A percentile compares a stretch with the other conserved stretches of the same genome.
phyloP scores from a whole-genome alignment of 139 green algal genomes.

The Chlamydomonas schloesseri region DNA sequence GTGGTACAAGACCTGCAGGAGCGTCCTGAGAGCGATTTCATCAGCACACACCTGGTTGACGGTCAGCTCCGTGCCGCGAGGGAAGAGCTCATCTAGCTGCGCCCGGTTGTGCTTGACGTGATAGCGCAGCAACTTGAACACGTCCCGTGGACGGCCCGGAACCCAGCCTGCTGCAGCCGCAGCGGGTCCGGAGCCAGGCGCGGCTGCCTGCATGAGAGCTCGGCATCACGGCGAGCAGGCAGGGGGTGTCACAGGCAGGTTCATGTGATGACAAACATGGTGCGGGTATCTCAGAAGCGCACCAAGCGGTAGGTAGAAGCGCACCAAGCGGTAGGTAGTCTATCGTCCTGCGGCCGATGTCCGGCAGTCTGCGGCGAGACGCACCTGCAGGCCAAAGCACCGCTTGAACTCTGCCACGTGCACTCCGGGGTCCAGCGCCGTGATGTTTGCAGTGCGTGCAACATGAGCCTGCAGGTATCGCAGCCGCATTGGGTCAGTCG shows the following conservation, averaged over 20 bases:
- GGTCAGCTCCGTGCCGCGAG: constrained; percentile 23
- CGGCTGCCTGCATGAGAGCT: neutral
- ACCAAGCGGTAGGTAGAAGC: too few relatives aligned
- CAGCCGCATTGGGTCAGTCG: neutral
- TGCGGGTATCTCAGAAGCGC: too few relatives aligned
- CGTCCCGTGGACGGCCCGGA: constrained; percentile 44
- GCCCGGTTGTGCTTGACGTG: constrained; percentile 56
- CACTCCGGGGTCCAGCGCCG: constrained; percentile 26
- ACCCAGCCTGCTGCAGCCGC: constrained; percentile 52
- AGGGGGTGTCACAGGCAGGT: neutral
- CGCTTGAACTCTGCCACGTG: constrained; percentile 32
- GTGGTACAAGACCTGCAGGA: too few relatives aligned
- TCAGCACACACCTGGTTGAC: constrained; percentile 44
- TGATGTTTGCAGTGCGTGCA: constrained; percentile 36
- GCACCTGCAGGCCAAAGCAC: constrained; percentile 39
- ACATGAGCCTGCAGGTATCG: constrained; percentile 32
- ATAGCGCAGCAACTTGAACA: constrained; percentile 57
- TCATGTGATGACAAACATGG: neutral
- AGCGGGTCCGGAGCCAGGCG: neutral
- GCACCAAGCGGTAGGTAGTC: too few relatives aligned
- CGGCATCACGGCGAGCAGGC: neutral
- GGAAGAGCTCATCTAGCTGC: constrained; percentile 59
- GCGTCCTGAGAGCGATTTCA: too few relatives aligned
- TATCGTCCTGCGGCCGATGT: too few relatives aligned
- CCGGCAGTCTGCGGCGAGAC: too few relatives aligned